Conservation (phyloP, 352 stramenopile genomes). For the Pythium rishiriense region DNA sequence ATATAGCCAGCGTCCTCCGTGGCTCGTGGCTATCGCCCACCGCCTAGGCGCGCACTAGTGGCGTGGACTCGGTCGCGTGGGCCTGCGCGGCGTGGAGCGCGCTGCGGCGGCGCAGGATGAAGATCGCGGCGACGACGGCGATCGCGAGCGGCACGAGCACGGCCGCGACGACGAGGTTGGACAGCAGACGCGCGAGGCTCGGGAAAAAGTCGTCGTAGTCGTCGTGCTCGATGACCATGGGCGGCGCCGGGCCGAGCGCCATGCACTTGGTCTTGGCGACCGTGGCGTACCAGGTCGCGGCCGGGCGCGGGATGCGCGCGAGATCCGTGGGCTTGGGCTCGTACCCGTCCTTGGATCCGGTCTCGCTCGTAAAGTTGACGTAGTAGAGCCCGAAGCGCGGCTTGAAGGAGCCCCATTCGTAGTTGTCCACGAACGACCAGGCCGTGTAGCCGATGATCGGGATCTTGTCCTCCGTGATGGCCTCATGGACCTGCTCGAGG, state of each 20-base stretch:
- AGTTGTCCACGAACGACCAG: constrained; percentile 95
- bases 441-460: constrained; percentile 91
- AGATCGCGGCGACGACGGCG: constrained; percentile 3
- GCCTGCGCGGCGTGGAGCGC: constrained; percentile 9
- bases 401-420: constrained; percentile 89
- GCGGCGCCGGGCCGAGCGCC: constrained; percentile 21
- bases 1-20: too few species aligned
- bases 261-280: constrained; percentile 65
- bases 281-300: constrained; percentile 57
- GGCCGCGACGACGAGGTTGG: constrained; percentile 9
- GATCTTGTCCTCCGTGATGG: constrained; percentile 56
- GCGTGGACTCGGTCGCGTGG: constrained; percentile 8
- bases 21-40: too few species aligned
- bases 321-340: constrained; percentile 33
- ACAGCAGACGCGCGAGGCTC: neutral
- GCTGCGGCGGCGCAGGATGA: constrained; percentile 13
- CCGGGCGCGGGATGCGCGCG: constrained; percentile 41
- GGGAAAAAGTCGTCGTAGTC: constrained; percentile 16
- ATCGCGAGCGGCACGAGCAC: constrained; percentile 13
- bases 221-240: constrained; percentile 7
- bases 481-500: constrained; percentile 59
- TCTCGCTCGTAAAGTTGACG: constrained; percentile 50
- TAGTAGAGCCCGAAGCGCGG: constrained; percentile 68
- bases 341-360: constrained; percentile 36
- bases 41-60: constrained; percentile 28